phyloP scores from a whole-genome alignment of 169 alveolate genomes.

The Plasmodium gaboni region DNA sequence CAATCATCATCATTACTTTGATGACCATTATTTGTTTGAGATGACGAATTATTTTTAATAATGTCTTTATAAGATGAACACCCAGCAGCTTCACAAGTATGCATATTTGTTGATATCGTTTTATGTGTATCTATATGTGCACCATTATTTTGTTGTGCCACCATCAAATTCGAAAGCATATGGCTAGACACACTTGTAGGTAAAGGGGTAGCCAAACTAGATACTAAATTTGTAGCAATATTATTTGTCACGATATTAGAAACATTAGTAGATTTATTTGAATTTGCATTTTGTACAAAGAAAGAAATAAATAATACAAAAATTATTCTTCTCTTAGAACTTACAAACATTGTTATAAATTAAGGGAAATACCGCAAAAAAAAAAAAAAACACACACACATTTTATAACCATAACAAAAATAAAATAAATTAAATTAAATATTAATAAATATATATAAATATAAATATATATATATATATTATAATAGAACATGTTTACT shows the following conservation, averaged over 20 bases:
- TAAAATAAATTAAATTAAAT: background rate
- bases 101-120: constrained; percentile 6
- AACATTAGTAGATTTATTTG: constrained; percentile 7
- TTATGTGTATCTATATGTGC: no score
- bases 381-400: background rate
- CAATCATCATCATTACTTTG: constrained; percentile 23
- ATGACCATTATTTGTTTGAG: background rate
- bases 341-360: constrained; percentile 28
- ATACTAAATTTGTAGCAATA: no score
- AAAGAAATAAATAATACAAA: constrained; percentile 1
- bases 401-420: no score
- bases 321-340: constrained; percentile 5
- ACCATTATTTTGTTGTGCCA: no score
- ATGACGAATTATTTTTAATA: constrained; percentile 2
- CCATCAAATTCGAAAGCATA: no score
- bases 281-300: constrained; percentile 2
- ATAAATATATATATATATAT: no score
- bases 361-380: background rate
- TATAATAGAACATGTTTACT: no score
- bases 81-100: constrained; percentile 71
- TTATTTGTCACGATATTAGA: background rate
- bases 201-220: no score
- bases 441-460: no score
- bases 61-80: constrained; percentile 60
- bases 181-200: no score